Conservation (phyloP, 768 basidiomycete species). For the Strobilomyces confusus region DNA sequence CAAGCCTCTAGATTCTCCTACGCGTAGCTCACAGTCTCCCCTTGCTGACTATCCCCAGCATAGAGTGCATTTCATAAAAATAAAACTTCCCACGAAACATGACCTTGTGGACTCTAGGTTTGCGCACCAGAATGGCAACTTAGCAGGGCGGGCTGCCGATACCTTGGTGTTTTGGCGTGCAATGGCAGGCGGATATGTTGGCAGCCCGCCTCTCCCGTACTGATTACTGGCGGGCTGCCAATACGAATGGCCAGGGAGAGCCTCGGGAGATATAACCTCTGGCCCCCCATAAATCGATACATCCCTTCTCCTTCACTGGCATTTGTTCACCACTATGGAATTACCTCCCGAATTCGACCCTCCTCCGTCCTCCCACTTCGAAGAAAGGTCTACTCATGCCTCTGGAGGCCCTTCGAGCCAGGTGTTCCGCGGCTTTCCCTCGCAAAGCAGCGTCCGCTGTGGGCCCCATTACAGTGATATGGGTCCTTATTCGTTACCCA, state of each 20-base stretch:
- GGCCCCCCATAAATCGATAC: not conserved
- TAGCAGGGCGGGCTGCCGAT: constrained; percentile 1
- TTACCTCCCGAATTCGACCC: not conserved
- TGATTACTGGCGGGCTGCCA: constrained; percentile 9
- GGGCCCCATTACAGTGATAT: not conserved
- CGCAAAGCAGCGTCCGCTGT: not conserved
- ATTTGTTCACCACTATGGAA: not conserved
- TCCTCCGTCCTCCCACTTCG: not conserved
- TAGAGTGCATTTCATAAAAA: not conserved
- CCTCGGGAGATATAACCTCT: not conserved
- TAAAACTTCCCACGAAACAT: constrained; percentile 11
- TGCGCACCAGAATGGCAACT: not conserved
- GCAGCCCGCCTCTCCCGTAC: not conserved
- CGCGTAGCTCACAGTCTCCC: not conserved
- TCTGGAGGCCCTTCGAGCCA: not conserved
- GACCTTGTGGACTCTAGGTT: not conserved
- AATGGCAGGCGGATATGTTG: not conserved
- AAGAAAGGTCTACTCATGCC: not conserved
- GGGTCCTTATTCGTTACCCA: not conserved
- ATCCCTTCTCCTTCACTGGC: not conserved
- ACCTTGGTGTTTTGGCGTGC: not conserved
- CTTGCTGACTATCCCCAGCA: not conserved
- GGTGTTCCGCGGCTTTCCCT: too few species aligned
- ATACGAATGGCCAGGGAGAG: not conserved
- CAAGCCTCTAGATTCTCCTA: not conserved